A percentile compares a stretch with the other conserved stretches of the same genome.
phyloP scores from a whole-genome alignment of 139 green algal species.

The Zygnema cylindricum region DNA sequence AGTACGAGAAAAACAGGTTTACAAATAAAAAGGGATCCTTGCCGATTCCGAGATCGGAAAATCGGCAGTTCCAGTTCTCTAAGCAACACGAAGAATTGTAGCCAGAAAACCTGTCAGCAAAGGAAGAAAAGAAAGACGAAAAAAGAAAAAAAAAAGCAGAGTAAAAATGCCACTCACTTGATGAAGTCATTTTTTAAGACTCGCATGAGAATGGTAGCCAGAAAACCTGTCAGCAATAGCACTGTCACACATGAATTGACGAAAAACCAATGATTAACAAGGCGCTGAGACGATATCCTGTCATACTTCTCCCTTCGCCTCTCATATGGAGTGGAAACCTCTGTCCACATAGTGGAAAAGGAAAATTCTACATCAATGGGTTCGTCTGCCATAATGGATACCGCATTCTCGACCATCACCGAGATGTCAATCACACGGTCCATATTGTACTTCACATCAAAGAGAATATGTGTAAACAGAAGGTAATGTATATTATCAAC shows the following conservation, averaged over 20 bases:
- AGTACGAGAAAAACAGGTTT: no score
- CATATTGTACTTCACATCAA: constrained; percentile 71
- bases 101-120: constrained; percentile 70
- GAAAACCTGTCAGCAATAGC: constrained; percentile 68
- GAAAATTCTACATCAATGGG: constrained; percentile 64
- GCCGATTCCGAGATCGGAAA: no score
- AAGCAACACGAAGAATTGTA: constrained; percentile 69
- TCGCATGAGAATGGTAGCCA: constrained; percentile 71
- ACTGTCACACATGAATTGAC: constrained; percentile 72
- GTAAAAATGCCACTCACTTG: constrained; percentile 57
- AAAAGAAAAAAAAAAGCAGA: no score
- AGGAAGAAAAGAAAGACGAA: no score
- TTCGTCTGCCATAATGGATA: constrained; percentile 68
- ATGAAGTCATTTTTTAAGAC: constrained; percentile 74
- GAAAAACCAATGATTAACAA: constrained; percentile 75
- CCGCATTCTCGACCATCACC: constrained; percentile 76
- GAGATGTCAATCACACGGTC: constrained; percentile 80
- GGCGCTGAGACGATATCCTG: constrained; percentile 68
- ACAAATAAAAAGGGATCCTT: no score
- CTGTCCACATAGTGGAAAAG: constrained; percentile 67
- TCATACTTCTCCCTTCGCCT: constrained; percentile 69
- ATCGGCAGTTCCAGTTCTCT: no score
- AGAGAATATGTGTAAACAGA: constrained; percentile 71
- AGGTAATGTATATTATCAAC: constrained; percentile 61
- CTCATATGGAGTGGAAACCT: constrained; percentile 63